Conservation (phyloP, 148 eudicot species). For the Dysphania ambrosioides region DNA sequence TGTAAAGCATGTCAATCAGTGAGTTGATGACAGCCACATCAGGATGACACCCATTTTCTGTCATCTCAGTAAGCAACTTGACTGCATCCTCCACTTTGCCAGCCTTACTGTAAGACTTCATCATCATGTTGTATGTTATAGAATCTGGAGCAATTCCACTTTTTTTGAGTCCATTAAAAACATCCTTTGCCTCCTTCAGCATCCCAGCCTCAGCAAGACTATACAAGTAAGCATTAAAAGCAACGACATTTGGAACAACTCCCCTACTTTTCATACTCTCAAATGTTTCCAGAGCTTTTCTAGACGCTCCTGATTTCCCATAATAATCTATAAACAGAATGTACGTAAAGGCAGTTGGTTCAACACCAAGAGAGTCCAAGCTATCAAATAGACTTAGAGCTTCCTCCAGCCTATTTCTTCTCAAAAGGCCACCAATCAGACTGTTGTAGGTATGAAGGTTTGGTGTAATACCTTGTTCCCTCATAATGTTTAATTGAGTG, state of each 20-base stretch:
- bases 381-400: conserved; percentile 56
- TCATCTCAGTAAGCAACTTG: conserved; percentile 60
- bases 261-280: conserved; percentile 77
- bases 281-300: conserved; percentile 68
- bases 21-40: conserved; percentile 82
- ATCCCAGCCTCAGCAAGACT: conserved; percentile 75
- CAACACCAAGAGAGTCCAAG: conserved; percentile 49
- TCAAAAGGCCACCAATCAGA: conserved; percentile 69
- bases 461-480: conserved; percentile 50
- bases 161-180: conserved; percentile 56
- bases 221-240: conserved; percentile 82
- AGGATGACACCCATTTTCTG: conserved; percentile 57
- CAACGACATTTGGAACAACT: conserved; percentile 68
- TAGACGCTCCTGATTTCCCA: conserved; percentile 70
- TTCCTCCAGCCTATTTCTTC: conserved; percentile 56
- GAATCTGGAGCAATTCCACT: conserved; percentile 84
- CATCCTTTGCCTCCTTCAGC: conserved; percentile 66
- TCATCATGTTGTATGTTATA: conserved; percentile 91
- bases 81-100: conserved; percentile 80
- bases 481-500: conserved; percentile 55
- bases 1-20: conserved; percentile 78
- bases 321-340: conserved; percentile 82
- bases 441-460: conserved; percentile 91
- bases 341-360: conserved; percentile 67
- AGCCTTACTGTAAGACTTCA: conserved; percentile 79